Percentiles rank a stretch among this genome's conserved stretches.
These are phyloP conservation scores for Cephalotrichum gorgonifer DNA, from an alignment of 2,329 filamentous ascomycete genomes.

Conservation along the genomic window DNA sequence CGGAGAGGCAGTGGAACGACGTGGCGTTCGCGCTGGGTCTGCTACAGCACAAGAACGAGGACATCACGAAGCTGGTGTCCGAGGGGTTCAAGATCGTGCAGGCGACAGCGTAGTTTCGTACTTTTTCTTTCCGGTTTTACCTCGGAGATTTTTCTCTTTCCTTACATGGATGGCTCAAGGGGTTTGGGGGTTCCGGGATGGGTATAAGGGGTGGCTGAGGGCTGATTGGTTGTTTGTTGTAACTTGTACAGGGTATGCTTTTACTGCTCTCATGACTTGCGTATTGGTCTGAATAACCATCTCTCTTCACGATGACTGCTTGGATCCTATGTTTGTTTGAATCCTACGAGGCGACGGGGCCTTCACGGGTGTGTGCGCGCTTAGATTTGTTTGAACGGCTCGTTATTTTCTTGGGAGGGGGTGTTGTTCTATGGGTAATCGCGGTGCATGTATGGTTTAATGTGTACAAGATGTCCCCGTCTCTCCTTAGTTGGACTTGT, in stretches of 20 bases:
- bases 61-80: conserved; percentile 65
- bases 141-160: background rate
- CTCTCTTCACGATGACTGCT: no score
- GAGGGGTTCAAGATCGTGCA: conserved; percentile 70
- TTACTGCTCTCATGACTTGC: no score
- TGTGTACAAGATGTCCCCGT: background rate
- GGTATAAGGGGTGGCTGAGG: no score
- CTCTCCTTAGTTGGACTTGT: conserved; percentile 41
- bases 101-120: conserved; percentile 37
- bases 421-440: background rate
- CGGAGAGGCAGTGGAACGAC: conserved; percentile 93
- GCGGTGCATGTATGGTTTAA: background rate
- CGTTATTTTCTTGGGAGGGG: background rate
- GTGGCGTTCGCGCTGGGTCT: conserved; percentile 85
- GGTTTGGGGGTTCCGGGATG: no score
- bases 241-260: no score
- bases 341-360: no score
- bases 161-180: no score
- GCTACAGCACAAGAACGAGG: conserved; percentile 86
- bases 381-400: background rate
- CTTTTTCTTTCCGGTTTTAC: background rate
- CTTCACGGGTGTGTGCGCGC: no score
- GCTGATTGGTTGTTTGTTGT: no score
- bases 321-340: no score
- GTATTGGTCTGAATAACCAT: no score